Base-by-base conservation (phyloP, 1,284 basidiomycete species). In the Malassezia pachydermatis region DNA sequence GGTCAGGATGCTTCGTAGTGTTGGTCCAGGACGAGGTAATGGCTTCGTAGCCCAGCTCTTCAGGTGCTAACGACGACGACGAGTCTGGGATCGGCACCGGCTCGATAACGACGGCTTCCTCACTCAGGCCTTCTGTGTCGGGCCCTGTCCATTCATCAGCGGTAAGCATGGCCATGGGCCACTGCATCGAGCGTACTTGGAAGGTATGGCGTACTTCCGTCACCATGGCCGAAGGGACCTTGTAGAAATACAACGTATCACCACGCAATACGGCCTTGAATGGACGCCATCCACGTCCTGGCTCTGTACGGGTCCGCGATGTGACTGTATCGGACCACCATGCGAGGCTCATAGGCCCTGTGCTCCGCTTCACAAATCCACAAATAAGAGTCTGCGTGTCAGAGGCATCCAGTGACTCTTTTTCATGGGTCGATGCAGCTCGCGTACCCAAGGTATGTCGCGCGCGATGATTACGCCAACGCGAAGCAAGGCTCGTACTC, bases 241-340 rank as follows among this genome's bases (percentile, higher is more conserved):
- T 70, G 57, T 61, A 70, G 45, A 71, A 71, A 45, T 46, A 50
- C 28, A 71, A 55, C 6, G 51, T 54, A n/a, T 59, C 63, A 24
- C 62, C 61, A 7, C 54, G 48, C n/a, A 71, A 49, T 11, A 67
- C 47, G 20, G 63, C 66, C 7, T 62, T 61, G 44, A 65, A 71
- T 8, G 69, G 64, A 35, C 70, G 68, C 69, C 69, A 71, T 29
- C 69, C 69, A 20, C 39, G 50, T 8, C 50, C 50, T 8, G 50
- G 50, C 20, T 52, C 50, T 10, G 23, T 32, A 3, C 23, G 17
- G n/a, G 17, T 7, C 9, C n/a, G 14, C 6, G 29, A 41, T 2
- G 44, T 25, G 4, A 52, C 19, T 5, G 50, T 28, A 28, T 52
- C 50, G 8, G 39, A 27, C 36, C 43, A 47, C 50, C 50, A 52